phyloP scores from a whole-genome alignment of 176 grass and related monocot species.

The Bromus sterilis region DNA sequence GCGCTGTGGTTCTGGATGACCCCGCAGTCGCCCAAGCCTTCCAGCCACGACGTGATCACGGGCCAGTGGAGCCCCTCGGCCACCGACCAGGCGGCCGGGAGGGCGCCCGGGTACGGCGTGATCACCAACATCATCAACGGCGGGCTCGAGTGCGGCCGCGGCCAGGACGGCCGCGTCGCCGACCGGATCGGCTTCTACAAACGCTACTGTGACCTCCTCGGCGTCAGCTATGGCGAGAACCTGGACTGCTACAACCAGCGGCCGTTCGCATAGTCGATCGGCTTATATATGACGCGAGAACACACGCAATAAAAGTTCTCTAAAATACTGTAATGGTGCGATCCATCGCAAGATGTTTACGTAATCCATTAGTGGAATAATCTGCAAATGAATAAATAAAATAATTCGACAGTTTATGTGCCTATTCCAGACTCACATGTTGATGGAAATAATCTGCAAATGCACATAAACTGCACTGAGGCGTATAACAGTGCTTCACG shows the following conservation, averaged over 20 bases:
- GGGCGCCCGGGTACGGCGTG: constrained; percentile 32
- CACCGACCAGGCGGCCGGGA: background rate
- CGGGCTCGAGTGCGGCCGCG: constrained; percentile 34
- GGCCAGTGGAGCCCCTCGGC: constrained; percentile 13
- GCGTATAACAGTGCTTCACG: too few relatives aligned
- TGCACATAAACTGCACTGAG: too few relatives aligned
- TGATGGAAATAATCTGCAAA: too few relatives aligned
- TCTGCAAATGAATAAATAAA: too few relatives aligned
- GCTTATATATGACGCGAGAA: background rate
- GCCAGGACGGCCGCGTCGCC: background rate
- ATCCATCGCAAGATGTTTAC: too few relatives aligned
- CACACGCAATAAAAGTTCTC: background rate
- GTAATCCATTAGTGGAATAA: too few relatives aligned
- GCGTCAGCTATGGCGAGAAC: constrained; percentile 27
- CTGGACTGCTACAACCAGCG: constrained; percentile 22
- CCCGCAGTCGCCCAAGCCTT: constrained; percentile 33
- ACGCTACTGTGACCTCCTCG: constrained; percentile 43
- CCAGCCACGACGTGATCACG: constrained; percentile 41
- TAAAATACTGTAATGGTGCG: background rate
- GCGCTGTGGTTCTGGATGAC: constrained; percentile 71
- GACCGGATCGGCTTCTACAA: constrained; percentile 35
- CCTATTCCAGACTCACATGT: too few relatives aligned
- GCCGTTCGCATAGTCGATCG: background rate
- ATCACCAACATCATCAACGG: constrained; percentile 75
- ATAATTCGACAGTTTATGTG: too few relatives aligned